Evolutionary conservation across 352 stramenopile genomes (phyloP), one percentile per base, ranked within the genome.

Genomic region (Globisporangium radiosum): DNA sequence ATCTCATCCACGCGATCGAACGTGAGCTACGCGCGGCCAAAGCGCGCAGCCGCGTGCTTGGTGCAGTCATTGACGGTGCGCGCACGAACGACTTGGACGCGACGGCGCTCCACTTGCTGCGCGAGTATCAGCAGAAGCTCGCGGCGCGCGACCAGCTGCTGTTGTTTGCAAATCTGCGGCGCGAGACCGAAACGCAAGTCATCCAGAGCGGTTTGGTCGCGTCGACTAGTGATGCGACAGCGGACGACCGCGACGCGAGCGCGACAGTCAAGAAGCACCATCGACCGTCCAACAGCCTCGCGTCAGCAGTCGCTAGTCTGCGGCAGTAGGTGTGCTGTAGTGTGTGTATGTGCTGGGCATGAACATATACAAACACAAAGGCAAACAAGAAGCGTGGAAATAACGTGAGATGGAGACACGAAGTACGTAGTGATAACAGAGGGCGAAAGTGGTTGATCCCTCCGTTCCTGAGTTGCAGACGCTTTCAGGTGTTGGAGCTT

Each of bases 1-100:
- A 84, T 63, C 74, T 87, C 33, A 73, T 85, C 57, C 73, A 84
- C 13, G 77, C 76, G 14, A 70, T 87, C 3, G 69, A 85, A 48
- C 67, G 60, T 5, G 57, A 64, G 5, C 54, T 81, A 0, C 61
- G 86, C 15, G 54, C 70, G 3, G 64, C 69, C 10, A 78, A 81
- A 47, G 69, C 19, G 3, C 62, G 52, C 4, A 52, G 63, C 4
- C 56, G 47, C 17, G 56, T 78, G 42, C 54, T 76, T 3, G 69
- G 69, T 13, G 53, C 69, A 7, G 40, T 76, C 17, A 53, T 76
- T 17, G 69, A 76, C 49, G 69, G 63, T 47, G 67, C 66, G 1
- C 69, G 69, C 42, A 73, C 60, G 52, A 65, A 65, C 45, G 59
- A 65, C 33, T 13, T 65, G 5, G 59, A 65, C 47, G 47, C 59